Evolutionary conservation across 2,329 filamentous ascomycete genomes (phyloP).

Genomic region (Aureobasidium sp.): DNA sequence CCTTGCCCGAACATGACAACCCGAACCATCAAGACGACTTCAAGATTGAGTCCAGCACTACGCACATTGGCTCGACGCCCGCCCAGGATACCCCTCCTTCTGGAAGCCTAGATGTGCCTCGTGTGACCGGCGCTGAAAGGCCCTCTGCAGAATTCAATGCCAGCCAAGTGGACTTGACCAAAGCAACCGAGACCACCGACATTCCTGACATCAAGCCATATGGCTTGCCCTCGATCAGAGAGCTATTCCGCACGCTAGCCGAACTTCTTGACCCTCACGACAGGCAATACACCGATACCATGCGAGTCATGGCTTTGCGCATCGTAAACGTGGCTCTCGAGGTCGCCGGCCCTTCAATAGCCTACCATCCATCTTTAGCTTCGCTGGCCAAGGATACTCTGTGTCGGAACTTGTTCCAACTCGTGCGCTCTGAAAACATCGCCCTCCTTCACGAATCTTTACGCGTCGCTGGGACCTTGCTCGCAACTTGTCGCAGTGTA

Average conservation of each 20-base stretch:
- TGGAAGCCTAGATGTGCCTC: constrained; percentile 14
- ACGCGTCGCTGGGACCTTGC: constrained; percentile 79
- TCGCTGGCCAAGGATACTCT: constrained; percentile 84
- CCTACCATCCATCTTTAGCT: constrained; percentile 80
- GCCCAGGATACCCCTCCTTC: constrained; percentile 11
- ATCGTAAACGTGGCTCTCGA: constrained; percentile 97
- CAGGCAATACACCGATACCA: constrained; percentile 81
- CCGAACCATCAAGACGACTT: constrained; percentile 61
- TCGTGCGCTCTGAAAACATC: constrained; percentile 94
- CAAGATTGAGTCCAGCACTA: constrained; percentile 62
- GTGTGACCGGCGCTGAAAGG: background rate
- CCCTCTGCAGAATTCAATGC: constrained; percentile 19
- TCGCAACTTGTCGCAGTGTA: constrained; percentile 82
- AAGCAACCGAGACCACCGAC: constrained; percentile 33
- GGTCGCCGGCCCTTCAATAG: constrained; percentile 90
- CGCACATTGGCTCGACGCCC: constrained; percentile 2
- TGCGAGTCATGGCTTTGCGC: constrained; percentile 92
- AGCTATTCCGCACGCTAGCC: constrained; percentile 87
- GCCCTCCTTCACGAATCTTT: constrained; percentile 87
- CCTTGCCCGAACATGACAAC: constrained; percentile 48
- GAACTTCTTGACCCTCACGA: constrained; percentile 92
- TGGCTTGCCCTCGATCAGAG: constrained; percentile 85
- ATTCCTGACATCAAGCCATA: constrained; percentile 67
- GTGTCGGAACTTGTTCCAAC: constrained; percentile 89
- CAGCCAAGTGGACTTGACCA: constrained; percentile 36